Evolutionary conservation across 2,329 filamentous ascomycete species (phyloP).

Genomic region (Calonectria naviculata): DNA sequence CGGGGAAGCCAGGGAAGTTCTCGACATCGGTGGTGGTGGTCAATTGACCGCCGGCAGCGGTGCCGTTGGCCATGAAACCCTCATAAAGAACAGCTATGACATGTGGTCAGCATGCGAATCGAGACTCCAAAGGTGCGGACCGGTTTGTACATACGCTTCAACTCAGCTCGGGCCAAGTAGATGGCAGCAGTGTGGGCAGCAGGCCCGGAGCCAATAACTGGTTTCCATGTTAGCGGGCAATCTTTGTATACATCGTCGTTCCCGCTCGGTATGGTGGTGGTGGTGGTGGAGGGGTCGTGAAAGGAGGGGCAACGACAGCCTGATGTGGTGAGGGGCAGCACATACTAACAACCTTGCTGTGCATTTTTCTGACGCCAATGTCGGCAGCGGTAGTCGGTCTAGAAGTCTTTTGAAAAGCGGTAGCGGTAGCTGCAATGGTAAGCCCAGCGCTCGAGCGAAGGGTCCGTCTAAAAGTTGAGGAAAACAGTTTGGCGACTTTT

Average conservation of each 20-base stretch:
- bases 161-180: conserved; percentile 93
- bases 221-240: conserved; percentile 13
- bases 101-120: conserved; percentile 24
- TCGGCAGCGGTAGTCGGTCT: conserved; percentile 48
- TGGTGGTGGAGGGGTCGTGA: conserved; percentile 1
- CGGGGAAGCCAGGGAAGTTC: conserved; percentile 96
- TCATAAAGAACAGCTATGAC: conserved; percentile 86
- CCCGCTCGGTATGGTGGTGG: conserved; percentile 1
- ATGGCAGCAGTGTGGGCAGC: conserved; percentile 97
- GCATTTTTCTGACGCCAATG: conserved; percentile 74
- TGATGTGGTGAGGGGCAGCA: conserved; percentile 44
- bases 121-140: neutral
- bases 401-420: conserved; percentile 67
- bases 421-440: conserved; percentile 75
- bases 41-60: conserved; percentile 94
- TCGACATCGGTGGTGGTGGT: conserved; percentile 99
- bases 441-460: conserved; percentile 81
- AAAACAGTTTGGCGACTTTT: conserved; percentile 86
- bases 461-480: conserved; percentile 80
- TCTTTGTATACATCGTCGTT: neutral
- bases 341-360: conserved; percentile 91
- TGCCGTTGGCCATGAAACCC: conserved; percentile 97
- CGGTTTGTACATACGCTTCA: conserved; percentile 73
- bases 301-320: neutral
- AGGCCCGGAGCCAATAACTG: conserved; percentile 91